These are phyloP conservation scores for Mycosphaerella sp. DNA, from an alignment of 2,329 filamentous ascomycete species.

Conservation along the genomic window DNA sequence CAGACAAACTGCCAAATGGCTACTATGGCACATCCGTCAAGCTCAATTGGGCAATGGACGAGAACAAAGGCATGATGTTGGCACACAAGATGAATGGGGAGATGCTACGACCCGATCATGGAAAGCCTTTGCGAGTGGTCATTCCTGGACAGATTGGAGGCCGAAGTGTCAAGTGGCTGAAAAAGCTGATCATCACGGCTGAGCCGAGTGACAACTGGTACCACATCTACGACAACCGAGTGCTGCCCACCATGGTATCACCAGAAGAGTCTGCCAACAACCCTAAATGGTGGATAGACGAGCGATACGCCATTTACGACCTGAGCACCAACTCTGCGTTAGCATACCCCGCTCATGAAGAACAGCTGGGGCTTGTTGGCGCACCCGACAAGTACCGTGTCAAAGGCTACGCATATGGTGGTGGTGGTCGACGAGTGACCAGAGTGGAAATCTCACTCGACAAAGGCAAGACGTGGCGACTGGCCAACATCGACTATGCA, in stretches of 20 bases:
- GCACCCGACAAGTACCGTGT: slow-evolving; percentile 55
- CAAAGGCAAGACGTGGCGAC: slow-evolving; percentile 70
- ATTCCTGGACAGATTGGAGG: slow-evolving; percentile 90
- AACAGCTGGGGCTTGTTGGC: slow-evolving; percentile 51
- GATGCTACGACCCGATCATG: slow-evolving; percentile 72
- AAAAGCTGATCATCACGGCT: slow-evolving; percentile 69
- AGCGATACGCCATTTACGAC: slow-evolving; percentile 89
- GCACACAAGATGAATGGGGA: slow-evolving; percentile 90
- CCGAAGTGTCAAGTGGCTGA: slow-evolving; percentile 89
- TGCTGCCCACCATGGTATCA: slow-evolving; percentile 77
- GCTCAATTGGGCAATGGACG: slow-evolving; percentile 80
- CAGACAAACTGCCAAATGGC: slow-evolving; percentile 78
- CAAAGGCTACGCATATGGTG: slow-evolving; percentile 80
- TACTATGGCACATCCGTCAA: slow-evolving; percentile 85
- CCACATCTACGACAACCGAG: slow-evolving; percentile 88
- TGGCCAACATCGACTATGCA: slow-evolving; percentile 72
- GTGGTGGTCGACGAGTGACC: slow-evolving; percentile 76
- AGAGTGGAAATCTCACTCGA: slow-evolving; percentile 79
- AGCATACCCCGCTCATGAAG: slow-evolving; percentile 72
- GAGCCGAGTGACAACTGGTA: slow-evolving; percentile 89
- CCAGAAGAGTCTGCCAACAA: slow-evolving; percentile 72
- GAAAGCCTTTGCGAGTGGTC: slow-evolving; percentile 72
- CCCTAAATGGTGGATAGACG: slow-evolving; percentile 76
- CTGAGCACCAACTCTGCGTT: slow-evolving; percentile 80
- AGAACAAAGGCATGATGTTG: slow-evolving; percentile 75